phyloP scores from a whole-genome alignment of 208 protist species.

The Acanthamoeba royreba region DNA sequence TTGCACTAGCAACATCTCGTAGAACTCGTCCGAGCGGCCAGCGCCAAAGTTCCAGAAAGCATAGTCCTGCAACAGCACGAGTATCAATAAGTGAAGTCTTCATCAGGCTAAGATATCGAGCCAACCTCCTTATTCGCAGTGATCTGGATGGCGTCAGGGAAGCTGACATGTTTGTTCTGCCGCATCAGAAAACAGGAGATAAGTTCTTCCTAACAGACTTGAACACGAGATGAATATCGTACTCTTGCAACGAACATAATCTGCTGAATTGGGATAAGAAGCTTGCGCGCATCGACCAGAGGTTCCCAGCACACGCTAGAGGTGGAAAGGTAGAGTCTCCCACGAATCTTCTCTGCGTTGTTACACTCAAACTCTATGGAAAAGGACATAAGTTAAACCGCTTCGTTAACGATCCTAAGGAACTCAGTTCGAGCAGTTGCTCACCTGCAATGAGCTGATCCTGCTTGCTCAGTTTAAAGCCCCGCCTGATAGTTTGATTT shows the following conservation, averaged over 20 bases:
- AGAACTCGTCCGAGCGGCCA: not conserved
- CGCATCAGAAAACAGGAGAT: too few species aligned
- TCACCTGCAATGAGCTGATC: slow-evolving; percentile 26
- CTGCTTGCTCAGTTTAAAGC: slow-evolving; percentile 30
- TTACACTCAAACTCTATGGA: not conserved
- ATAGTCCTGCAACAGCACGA: too few species aligned
- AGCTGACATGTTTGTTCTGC: slow-evolving; percentile 34
- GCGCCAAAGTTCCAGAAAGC: not conserved
- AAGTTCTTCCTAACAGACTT: not conserved
- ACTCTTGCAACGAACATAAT: slow-evolving; percentile 10
- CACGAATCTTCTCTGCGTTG: not conserved
- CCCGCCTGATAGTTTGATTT: not conserved
- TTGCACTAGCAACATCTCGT: not conserved
- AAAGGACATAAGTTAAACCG: not conserved
- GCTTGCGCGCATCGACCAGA: not conserved
- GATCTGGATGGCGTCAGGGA: not conserved
- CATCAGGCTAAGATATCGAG: too few species aligned
- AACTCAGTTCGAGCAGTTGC: not conserved
- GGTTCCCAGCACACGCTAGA: slow-evolving; percentile 19
- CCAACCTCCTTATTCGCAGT: not conserved
- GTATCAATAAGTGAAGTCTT: too few species aligned
- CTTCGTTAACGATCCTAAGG: too few species aligned
- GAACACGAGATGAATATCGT: not conserved
- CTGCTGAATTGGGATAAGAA: not conserved
- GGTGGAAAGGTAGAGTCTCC: not conserved